Base-by-base conservation (phyloP, 2,329 filamentous ascomycete species). In the Colletotrichum tofieldiae region DNA sequence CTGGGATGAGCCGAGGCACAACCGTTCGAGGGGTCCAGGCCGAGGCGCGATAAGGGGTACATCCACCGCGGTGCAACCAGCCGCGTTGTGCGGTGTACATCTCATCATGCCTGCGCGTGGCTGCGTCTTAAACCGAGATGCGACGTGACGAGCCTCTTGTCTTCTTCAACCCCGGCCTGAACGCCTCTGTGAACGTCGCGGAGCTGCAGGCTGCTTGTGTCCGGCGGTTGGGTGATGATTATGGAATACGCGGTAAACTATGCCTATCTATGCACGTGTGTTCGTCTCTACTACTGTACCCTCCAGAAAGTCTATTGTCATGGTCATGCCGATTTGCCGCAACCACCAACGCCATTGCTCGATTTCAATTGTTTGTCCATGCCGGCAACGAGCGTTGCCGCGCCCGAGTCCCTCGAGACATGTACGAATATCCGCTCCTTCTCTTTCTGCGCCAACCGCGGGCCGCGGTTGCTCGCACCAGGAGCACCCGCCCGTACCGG, bases 291-390 rank as follows among this genome's bases (percentile, higher is more conserved):
- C 41, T 47, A 37, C 52, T 55, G 16, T 37, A 20, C 20, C 32
- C 45, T 37, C 9, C 32, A 14, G 14, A 23, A 65, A 51, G 49
- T 67, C 56, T 67, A 71, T 49, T 32, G 49, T 68, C 56, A 68
- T 62, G 49, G 43, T 52, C 65, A 45, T 67, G 39, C 55, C 29
- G 41, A 51, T 58, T 37, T 54, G 20, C 35, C 63, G 63, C 54
- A 67, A 67, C 56, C 68, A 56, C 68, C 64, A 71, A 71, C 68
- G 64, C 68, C 68, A 62, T 49, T 67, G 68, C 68, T 67, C 56
- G 52, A 62, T 67, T 41, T 62, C 55, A 67, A 61, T 55, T 43
- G 37, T 49, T 55, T 37, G 32, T 65, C 39, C 49, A n/a, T 26
- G 9, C 45, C 32, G n/a, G 52, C 8, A 43, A 45, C 26, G 26